Evolutionary conservation across 345 rosid species (phyloP).

Genomic region (Arabis alpina): DNA sequence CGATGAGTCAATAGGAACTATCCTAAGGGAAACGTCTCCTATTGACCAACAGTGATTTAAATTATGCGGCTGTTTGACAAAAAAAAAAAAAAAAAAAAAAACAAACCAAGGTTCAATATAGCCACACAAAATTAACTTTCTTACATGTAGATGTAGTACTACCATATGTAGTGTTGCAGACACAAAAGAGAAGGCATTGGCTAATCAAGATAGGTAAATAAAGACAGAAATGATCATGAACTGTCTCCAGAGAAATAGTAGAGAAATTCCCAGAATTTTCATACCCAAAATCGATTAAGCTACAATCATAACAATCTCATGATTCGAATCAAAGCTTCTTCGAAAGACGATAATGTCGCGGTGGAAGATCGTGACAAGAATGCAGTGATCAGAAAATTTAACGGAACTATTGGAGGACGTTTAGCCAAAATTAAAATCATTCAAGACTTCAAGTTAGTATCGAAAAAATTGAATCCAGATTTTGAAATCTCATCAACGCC

Average conservation of each 20-base stretch:
- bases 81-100: too few species aligned
- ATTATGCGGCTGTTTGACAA: too few species aligned
- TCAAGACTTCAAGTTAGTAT: too few species aligned
- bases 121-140: slow-evolving; percentile 5
- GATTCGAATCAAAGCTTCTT: slow-evolving; percentile 51
- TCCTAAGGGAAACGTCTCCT: too few species aligned
- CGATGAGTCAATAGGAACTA: too few species aligned
- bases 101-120: slow-evolving; percentile 6
- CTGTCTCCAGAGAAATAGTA: slow-evolving; percentile 8
- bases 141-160: too few species aligned
- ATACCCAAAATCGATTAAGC: slow-evolving; percentile 23
- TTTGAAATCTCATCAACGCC: too few species aligned
- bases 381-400: slow-evolving; percentile 45
- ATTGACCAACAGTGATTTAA: too few species aligned
- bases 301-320: slow-evolving; percentile 19
- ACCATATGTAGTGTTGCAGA: background rate
- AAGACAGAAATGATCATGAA: background rate
- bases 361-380: slow-evolving; percentile 59
- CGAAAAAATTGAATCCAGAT: too few species aligned
- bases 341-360: slow-evolving; percentile 52
- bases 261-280: slow-evolving; percentile 40
- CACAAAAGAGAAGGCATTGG: slow-evolving; percentile 16
- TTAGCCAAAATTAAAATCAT: too few species aligned
- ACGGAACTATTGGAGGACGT: slow-evolving; percentile 39
- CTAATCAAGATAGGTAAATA: slow-evolving; percentile 13